A percentile compares a stretch with the other conserved stretches of the same genome.
These are phyloP conservation scores for Anastatica hierochuntica DNA, from an alignment of 345 rosid species.

Conservation along the genomic window DNA sequence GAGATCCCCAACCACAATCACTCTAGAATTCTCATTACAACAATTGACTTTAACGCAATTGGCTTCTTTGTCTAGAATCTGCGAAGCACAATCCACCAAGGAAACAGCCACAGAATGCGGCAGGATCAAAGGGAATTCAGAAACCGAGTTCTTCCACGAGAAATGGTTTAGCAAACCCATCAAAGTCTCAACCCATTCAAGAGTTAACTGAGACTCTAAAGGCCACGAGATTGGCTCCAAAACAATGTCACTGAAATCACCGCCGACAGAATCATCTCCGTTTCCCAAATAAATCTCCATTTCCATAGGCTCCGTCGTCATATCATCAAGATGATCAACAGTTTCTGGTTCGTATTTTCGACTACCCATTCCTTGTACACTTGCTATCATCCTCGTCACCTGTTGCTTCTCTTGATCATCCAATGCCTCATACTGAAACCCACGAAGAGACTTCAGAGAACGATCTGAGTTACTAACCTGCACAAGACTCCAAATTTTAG, in stretches of 20 bases:
- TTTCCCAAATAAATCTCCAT: slow-evolving; percentile 28
- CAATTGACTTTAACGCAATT: slow-evolving; percentile 26
- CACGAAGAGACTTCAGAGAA: slow-evolving; percentile 23
- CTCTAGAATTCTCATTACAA: slow-evolving; percentile 19
- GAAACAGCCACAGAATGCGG: slow-evolving; percentile 28
- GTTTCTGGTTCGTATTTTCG: slow-evolving; percentile 24
- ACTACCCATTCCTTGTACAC: slow-evolving; percentile 29
- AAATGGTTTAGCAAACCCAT: slow-evolving; percentile 27
- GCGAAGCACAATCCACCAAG: slow-evolving; percentile 24
- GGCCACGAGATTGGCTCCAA: slow-evolving; percentile 35
- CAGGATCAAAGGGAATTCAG: slow-evolving; percentile 18
- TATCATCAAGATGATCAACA: slow-evolving; percentile 20
- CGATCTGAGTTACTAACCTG: slow-evolving; percentile 30
- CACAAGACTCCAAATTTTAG: background rate
- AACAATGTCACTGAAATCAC: slow-evolving; percentile 21
- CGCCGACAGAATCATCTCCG: slow-evolving; percentile 21
- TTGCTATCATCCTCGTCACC: slow-evolving; percentile 16
- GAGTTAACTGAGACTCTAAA: slow-evolving; percentile 23
- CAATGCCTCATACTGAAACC: slow-evolving; percentile 25
- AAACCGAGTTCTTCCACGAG: slow-evolving; percentile 28
- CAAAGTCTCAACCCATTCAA: slow-evolving; percentile 31
- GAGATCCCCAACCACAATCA: slow-evolving; percentile 37
- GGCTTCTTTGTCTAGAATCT: slow-evolving; percentile 31
- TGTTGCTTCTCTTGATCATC: slow-evolving; percentile 25
- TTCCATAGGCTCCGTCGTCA: slow-evolving; percentile 18